phyloP scores from a whole-genome alignment of 2,329 filamentous ascomycete species.

The Arthrobotrys sphaeroides region DNA sequence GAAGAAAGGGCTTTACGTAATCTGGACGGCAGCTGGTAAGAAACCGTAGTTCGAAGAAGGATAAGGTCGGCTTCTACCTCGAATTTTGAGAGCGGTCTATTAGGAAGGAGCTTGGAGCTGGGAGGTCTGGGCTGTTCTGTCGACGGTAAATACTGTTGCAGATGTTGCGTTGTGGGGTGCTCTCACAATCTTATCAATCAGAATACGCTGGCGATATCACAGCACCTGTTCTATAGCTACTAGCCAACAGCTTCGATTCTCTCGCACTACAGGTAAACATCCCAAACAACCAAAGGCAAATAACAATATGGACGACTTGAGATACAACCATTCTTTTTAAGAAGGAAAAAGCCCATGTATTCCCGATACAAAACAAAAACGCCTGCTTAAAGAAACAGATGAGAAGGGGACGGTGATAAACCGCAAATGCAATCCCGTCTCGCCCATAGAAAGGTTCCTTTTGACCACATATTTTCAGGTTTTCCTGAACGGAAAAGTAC shows the following conservation, averaged over 20 bases:
- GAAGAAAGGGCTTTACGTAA: neutral
- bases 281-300: neutral
- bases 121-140: no score
- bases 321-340: no score
- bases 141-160: neutral
- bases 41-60: no score
- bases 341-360: neutral
- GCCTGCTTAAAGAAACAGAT: neutral
- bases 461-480: no score
- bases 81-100: no score
- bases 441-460: no score
- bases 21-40: no score
- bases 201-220: neutral
- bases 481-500: no score
- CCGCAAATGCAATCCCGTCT: neutral
- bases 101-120: no score
- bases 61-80: no score
- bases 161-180: neutral
- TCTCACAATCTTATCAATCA: neutral
- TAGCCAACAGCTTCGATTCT: neutral
- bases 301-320: neutral
- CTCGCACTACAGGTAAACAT: neutral
- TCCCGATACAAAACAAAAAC: neutral
- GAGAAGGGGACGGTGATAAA: neutral
- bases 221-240: neutral